Conservation (phyloP, 352 stramenopile genomes). For the Phytopythium cucurbitacearum region DNA sequence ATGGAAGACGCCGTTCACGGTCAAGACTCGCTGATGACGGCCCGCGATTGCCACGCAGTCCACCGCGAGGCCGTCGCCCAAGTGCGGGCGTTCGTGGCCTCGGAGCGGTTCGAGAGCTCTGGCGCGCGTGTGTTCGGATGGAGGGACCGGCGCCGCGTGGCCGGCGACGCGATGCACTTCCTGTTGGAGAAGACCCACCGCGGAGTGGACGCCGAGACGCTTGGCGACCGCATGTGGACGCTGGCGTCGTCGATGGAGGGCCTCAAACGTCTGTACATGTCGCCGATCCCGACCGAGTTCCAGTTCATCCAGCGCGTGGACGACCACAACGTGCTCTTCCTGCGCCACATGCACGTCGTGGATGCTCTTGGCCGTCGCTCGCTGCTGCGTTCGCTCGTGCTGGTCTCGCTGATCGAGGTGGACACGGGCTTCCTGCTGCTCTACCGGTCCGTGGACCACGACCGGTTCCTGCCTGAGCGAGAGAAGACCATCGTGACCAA, state of each 20-base stretch:
- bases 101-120: constrained; percentile 36
- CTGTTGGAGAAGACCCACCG: constrained; percentile 59
- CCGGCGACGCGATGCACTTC: constrained; percentile 42
- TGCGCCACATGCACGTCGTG: constrained; percentile 36
- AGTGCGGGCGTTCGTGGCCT: constrained; percentile 35
- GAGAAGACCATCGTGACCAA: constrained; percentile 5
- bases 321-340: constrained; percentile 56
- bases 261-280: constrained; percentile 59
- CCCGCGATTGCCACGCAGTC: constrained; percentile 42
- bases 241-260: constrained; percentile 49
- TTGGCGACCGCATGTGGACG: constrained; percentile 49
- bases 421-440: constrained; percentile 15
- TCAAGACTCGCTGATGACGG: constrained; percentile 15
- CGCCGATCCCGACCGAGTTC: constrained; percentile 44
- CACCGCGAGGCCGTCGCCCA: constrained; percentile 37
- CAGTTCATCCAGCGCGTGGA: constrained; percentile 52
- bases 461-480: constrained; percentile 34
- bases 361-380: constrained; percentile 25
- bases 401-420: constrained; percentile 50
- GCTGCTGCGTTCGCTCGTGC: constrained; percentile 45
- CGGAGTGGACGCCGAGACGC: constrained; percentile 24
- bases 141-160: constrained; percentile 43
- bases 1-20: no score
- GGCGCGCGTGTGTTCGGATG: constrained; percentile 61
- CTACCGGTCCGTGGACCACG: background rate